These are phyloP conservation scores for Aspergillus sojae DNA, from an alignment of 2,329 filamentous ascomycete species.

Conservation along the genomic window DNA sequence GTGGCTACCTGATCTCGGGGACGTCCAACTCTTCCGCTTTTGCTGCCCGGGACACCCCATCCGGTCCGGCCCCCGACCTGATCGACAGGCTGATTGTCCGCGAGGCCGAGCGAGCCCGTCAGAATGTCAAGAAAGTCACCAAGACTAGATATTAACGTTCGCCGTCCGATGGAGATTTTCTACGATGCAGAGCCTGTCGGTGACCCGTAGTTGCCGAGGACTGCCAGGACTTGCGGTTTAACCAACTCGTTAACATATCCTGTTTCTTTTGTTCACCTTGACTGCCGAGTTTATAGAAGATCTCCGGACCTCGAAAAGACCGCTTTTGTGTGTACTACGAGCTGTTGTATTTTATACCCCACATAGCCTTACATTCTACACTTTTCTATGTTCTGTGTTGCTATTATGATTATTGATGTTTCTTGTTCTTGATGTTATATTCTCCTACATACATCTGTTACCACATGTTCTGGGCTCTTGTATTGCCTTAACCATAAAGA, in stretches of 20 bases:
- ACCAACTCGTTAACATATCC: neutral
- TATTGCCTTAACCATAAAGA: neutral
- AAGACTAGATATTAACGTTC: slow-evolving; percentile 29
- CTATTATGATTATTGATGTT: neutral
- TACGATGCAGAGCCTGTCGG: neutral
- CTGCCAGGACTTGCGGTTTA: neutral
- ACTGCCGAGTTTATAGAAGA: neutral
- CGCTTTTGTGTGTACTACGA: slow-evolving; percentile 11
- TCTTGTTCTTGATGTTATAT: neutral
- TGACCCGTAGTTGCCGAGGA: neutral
- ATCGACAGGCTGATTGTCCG: slow-evolving; percentile 38
- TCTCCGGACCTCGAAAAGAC: neutral
- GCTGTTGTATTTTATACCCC: slow-evolving; percentile 15
- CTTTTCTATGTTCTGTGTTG: slow-evolving; percentile 2
- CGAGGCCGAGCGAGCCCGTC: slow-evolving; percentile 35
- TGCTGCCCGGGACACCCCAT: slow-evolving; percentile 23
- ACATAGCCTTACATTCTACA: slow-evolving; percentile 1
- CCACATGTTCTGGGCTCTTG: neutral
- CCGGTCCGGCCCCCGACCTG: slow-evolving; percentile 33
- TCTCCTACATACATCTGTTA: neutral
- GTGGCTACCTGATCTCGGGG: slow-evolving; percentile 45
- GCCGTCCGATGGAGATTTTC: neutral
- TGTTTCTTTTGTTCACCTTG: slow-evolving; percentile 1
- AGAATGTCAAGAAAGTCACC: slow-evolving; percentile 30
- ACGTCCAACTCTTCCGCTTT: slow-evolving; percentile 23